A percentile compares a stretch with the other conserved stretches of the same genome.
phyloP scores from a whole-genome alignment of 2,329 filamentous ascomycete genomes.

The Fusarium sp. region DNA sequence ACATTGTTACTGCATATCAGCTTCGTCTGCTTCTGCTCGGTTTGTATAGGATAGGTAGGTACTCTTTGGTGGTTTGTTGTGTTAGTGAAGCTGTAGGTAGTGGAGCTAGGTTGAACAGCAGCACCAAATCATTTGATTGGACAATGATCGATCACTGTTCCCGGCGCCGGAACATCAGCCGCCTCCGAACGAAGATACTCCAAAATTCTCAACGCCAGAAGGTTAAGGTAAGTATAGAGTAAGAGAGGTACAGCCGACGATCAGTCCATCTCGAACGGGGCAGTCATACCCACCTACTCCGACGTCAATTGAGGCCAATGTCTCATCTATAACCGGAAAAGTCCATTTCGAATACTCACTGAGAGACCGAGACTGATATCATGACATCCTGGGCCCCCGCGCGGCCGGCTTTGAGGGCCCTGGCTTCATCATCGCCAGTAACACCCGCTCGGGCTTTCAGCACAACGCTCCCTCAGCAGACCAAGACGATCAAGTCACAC shows the following conservation, averaged over 20 bases:
- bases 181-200: constrained; percentile 32
- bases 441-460: constrained; percentile 49
- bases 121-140: constrained; percentile 53
- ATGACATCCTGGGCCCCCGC: constrained; percentile 43
- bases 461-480: constrained; percentile 50
- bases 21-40: not conserved
- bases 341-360: not conserved
- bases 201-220: constrained; percentile 44
- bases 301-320: constrained; percentile 43
- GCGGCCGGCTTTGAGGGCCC: constrained; percentile 35
- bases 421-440: constrained; percentile 33
- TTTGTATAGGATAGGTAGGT: not conserved
- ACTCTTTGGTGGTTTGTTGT: constrained; percentile 12
- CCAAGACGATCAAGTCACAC: constrained; percentile 57
- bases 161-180: constrained; percentile 45
- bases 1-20: constrained; percentile 54
- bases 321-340: constrained; percentile 26
- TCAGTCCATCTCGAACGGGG: constrained; percentile 40
- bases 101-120: constrained; percentile 44
- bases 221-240: not conserved
- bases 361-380: not conserved
- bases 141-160: not conserved
- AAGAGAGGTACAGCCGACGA: constrained; percentile 19
- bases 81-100: constrained; percentile 18
- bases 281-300: constrained; percentile 13